Evolutionary conservation across 2,329 filamentous ascomycete species (phyloP).

Genomic region (Epichloe bromicola): DNA sequence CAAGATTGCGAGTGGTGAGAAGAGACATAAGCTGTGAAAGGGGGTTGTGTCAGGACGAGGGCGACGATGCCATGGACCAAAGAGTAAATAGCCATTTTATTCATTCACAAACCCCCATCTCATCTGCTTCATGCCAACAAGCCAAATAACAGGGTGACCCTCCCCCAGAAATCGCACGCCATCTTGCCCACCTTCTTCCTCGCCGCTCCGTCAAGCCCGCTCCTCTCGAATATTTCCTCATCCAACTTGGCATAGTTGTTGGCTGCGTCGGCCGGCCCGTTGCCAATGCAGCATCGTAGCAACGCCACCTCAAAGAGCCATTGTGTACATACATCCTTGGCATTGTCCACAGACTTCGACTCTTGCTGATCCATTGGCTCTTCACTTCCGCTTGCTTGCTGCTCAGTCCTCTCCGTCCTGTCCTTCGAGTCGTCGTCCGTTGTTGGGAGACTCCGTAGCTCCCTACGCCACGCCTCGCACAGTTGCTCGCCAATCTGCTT

Average conservation of each 20-base stretch:
- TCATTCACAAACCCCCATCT: background rate
- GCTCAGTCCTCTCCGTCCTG: constrained; percentile 6
- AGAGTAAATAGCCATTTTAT: background rate
- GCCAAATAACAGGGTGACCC: constrained; percentile 71
- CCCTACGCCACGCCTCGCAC: constrained; percentile 31
- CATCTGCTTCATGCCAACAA: constrained; percentile 39
- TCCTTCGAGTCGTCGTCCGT: constrained; percentile 7
- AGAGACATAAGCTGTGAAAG: constrained; percentile 75
- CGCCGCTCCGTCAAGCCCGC: constrained; percentile 35
- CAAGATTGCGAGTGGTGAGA: constrained; percentile 74
- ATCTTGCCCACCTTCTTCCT: constrained; percentile 45
- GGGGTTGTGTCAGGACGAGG: too few species aligned
- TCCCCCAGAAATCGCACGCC: constrained; percentile 69
- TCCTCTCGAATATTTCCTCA: constrained; percentile 29
- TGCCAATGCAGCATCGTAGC: constrained; percentile 32
- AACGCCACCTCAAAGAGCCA: constrained; percentile 48
- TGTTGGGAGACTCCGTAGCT: constrained; percentile 20
- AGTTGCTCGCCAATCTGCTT: constrained; percentile 38
- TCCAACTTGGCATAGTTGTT: constrained; percentile 31
- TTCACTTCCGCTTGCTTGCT: background rate
- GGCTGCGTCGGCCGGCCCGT: constrained; percentile 11
- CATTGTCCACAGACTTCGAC: constrained; percentile 12
- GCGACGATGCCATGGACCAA: too few species aligned
- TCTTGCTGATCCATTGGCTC: background rate
- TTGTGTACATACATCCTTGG: constrained; percentile 39